phyloP scores from a whole-genome alignment of 345 rosid genomes.

The Adansonia digitata region DNA sequence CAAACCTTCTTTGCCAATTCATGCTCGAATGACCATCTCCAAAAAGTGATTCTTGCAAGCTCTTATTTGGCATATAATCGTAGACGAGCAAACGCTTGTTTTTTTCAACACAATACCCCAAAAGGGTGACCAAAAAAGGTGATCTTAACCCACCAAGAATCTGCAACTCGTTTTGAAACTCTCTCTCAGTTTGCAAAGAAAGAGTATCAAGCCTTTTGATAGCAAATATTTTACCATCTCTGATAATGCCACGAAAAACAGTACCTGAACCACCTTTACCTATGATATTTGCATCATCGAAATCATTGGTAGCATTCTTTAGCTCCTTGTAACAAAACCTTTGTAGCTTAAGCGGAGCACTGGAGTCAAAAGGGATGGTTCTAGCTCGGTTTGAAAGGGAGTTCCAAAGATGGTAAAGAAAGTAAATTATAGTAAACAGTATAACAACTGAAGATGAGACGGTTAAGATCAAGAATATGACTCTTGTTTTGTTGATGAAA shows the following conservation, averaged over 20 bases:
- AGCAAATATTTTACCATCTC: conserved; percentile 76
- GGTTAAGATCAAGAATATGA: conserved; percentile 60
- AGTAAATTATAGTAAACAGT: conserved; percentile 60
- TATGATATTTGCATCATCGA: conserved; percentile 56
- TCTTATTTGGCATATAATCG: conserved; percentile 92
- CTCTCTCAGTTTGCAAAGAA: conserved; percentile 70
- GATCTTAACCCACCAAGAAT: conserved; percentile 87
- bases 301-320: conserved; percentile 67
- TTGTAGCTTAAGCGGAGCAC: conserved; percentile 62
- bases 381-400: conserved; percentile 58
- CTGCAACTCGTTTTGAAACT: conserved; percentile 95
- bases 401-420: conserved; percentile 70
- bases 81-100: conserved; percentile 69
- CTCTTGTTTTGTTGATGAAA: conserved; percentile 42
- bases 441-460: conserved; percentile 68
- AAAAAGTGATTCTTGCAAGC: conserved; percentile 78
- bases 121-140: conserved; percentile 61
- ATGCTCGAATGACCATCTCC: conserved; percentile 48
- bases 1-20: conserved; percentile 74
- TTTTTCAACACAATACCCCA: conserved; percentile 88
- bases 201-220: conserved; percentile 68
- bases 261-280: conserved; percentile 99
- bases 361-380: conserved; percentile 70
- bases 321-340: conserved; percentile 72
- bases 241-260: conserved; percentile 71